Percentiles rank a stretch among this genome's conserved stretches.
Conservation (phyloP, 2,329 filamentous ascomycete species). For the Corniculantispora saksenae region DNA sequence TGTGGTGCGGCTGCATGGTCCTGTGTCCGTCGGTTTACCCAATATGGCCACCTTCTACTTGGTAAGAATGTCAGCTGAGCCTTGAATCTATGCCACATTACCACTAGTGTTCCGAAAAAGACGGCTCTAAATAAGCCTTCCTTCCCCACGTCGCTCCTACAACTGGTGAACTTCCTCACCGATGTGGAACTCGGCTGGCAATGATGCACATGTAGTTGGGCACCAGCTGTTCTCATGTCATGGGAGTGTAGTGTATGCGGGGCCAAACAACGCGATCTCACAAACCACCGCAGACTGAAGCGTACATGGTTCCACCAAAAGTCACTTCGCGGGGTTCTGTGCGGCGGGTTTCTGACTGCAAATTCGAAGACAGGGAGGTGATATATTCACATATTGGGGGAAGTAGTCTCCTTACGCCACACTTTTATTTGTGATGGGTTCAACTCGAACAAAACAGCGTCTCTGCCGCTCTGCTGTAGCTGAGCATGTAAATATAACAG, state of each 20-base stretch:
- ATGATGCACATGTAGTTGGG: conserved; percentile 6
- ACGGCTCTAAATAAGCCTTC: neutral
- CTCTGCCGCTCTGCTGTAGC: neutral
- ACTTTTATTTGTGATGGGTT: neutral
- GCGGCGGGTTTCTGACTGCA: neutral
- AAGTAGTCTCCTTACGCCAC: neutral
- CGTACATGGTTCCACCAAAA: neutral
- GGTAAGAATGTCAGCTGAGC: neutral
- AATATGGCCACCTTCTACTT: neutral
- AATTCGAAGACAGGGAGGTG: neutral
- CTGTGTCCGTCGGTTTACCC: neutral
- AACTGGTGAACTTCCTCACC: conserved; percentile 3
- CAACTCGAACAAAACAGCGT: neutral
- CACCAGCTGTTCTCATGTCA: neutral
- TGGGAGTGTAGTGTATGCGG: neutral
- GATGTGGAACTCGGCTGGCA: conserved; percentile 10
- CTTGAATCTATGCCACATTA: neutral
- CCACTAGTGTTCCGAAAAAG: neutral
- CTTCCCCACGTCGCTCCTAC: neutral
- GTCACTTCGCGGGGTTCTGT: conserved; percentile 4
- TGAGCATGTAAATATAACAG: neutral
- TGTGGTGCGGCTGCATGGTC: neutral
- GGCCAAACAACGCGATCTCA: neutral
- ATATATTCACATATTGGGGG: neutral
- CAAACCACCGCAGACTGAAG: neutral